A percentile compares a stretch with the other conserved stretches of the same genome.
Evolutionary conservation across 352 stramenopile genomes (phyloP).

Genomic region (Globisporangium emineosum): DNA sequence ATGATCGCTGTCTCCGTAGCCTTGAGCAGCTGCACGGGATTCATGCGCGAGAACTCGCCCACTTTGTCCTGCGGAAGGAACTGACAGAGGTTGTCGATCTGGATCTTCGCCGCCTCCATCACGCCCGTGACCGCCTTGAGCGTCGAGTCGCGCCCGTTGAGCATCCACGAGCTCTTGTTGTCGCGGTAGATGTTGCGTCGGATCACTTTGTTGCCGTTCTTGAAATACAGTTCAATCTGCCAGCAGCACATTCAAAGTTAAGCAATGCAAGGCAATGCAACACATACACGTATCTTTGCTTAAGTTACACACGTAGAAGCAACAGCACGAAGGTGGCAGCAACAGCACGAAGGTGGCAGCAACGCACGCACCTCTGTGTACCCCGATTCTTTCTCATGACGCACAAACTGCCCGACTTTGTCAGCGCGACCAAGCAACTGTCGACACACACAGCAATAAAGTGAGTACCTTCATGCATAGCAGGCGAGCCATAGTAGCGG

Average conservation of each 20-base stretch:
- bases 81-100: conserved; percentile 98
- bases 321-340: too few species aligned
- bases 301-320: background rate
- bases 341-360: background rate
- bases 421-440: conserved; percentile 93
- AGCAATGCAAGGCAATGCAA: too few species aligned
- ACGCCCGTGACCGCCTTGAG: conserved; percentile 73
- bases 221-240: conserved; percentile 94
- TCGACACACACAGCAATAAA: background rate
- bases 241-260: too few species aligned
- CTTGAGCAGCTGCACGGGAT: conserved; percentile 67
- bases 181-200: conserved; percentile 90
- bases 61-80: conserved; percentile 98
- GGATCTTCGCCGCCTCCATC: conserved; percentile 89
- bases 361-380: conserved; percentile 60
- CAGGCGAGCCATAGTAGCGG: background rate
- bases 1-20: conserved; percentile 75
- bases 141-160: conserved; percentile 67
- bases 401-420: conserved; percentile 90
- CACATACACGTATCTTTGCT: background rate
- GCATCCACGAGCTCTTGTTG: conserved; percentile 81
- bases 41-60: conserved; percentile 88
- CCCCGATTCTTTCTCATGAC: conserved; percentile 79
- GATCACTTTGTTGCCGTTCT: conserved; percentile 77
- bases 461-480: background rate